A percentile compares a stretch with the other conserved stretches of the same genome.
Evolutionary conservation across 345 rosid species (phyloP).

Genomic region (Pistacia integerrima): DNA sequence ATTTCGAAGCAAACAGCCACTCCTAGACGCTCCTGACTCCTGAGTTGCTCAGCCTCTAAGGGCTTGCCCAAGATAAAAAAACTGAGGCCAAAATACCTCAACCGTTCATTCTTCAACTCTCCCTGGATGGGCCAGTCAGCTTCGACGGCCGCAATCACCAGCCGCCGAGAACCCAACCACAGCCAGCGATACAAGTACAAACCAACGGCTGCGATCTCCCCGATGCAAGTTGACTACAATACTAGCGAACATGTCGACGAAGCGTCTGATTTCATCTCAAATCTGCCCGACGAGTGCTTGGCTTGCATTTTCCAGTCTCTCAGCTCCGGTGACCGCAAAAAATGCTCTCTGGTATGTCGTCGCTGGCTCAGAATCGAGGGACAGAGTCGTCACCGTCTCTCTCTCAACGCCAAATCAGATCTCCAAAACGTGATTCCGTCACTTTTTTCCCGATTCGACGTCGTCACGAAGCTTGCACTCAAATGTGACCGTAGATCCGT

Average conservation of each 20-base stretch:
- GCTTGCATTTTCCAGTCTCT: slow-evolving; percentile 77
- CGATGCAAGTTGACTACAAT: slow-evolving; percentile 35
- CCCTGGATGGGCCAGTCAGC: slow-evolving; percentile 77
- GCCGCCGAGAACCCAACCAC: slow-evolving; percentile 39
- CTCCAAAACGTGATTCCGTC: slow-evolving; percentile 47
- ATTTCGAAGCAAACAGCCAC: slow-evolving; percentile 8
- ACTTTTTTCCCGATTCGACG: slow-evolving; percentile 77
- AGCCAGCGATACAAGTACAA: slow-evolving; percentile 39
- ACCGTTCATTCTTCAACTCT: slow-evolving; percentile 11
- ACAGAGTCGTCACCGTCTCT: slow-evolving; percentile 80
- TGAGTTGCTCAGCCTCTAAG: not conserved
- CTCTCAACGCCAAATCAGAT: slow-evolving; percentile 72
- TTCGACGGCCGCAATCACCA: slow-evolving; percentile 53
- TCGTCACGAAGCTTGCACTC: slow-evolving; percentile 84
- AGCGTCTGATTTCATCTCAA: slow-evolving; percentile 51
- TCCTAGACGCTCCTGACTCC: not conserved
- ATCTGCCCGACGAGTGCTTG: slow-evolving; percentile 80
- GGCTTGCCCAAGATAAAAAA: slow-evolving; percentile 9
- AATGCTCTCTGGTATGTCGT: slow-evolving; percentile 68
- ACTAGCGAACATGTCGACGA: slow-evolving; percentile 12
- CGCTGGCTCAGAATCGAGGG: slow-evolving; percentile 82
- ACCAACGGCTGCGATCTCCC: slow-evolving; percentile 30
- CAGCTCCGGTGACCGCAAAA: slow-evolving; percentile 59
- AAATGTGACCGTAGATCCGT: slow-evolving; percentile 79
- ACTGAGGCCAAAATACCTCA: slow-evolving; percentile 5